A percentile compares a stretch with the other conserved stretches of the same genome.
These are phyloP conservation scores for Penicillium sp. DNA, from an alignment of 2,329 filamentous ascomycete genomes.

Conservation along the genomic window DNA sequence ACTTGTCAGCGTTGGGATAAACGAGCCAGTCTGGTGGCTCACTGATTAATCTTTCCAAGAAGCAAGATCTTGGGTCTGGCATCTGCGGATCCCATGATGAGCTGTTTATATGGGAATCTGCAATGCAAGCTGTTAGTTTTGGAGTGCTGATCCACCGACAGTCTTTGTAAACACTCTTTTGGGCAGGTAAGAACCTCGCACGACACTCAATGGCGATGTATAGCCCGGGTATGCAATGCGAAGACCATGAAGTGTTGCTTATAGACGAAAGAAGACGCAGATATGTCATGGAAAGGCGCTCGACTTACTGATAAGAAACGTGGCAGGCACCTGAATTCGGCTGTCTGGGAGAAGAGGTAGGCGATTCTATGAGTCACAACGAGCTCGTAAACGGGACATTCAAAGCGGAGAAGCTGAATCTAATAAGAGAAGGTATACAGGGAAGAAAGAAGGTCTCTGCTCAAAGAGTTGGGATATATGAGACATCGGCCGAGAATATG, in stretches of 20 bases:
- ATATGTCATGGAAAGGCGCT: constrained; percentile 1
- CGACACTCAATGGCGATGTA: background rate
- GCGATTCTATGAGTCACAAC: background rate
- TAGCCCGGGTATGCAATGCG: background rate
- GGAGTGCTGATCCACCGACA: background rate
- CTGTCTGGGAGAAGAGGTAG: background rate
- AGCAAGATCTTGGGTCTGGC: constrained; percentile 57
- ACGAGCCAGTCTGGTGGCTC: constrained; percentile 29
- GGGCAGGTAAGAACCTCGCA: background rate
- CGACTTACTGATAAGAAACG: constrained; percentile 14
- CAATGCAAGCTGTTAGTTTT: background rate
- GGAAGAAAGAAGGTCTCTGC: background rate
- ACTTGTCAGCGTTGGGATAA: constrained; percentile 2
- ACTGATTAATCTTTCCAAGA: constrained; percentile 62
- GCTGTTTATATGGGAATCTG: background rate
- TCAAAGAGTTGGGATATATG: constrained; percentile 6
- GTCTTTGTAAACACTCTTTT: background rate
- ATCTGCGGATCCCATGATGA: constrained; percentile 21
- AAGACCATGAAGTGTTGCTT: background rate
- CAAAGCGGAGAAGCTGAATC: background rate
- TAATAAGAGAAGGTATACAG: background rate
- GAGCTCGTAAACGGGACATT: background rate
- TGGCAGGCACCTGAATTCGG: background rate
- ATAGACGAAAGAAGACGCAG: background rate
- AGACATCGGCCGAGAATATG: constrained; percentile 13